Conservation (phyloP, 495 filamentous ascomycete genomes). For the Penicillium roqueforti region DNA sequence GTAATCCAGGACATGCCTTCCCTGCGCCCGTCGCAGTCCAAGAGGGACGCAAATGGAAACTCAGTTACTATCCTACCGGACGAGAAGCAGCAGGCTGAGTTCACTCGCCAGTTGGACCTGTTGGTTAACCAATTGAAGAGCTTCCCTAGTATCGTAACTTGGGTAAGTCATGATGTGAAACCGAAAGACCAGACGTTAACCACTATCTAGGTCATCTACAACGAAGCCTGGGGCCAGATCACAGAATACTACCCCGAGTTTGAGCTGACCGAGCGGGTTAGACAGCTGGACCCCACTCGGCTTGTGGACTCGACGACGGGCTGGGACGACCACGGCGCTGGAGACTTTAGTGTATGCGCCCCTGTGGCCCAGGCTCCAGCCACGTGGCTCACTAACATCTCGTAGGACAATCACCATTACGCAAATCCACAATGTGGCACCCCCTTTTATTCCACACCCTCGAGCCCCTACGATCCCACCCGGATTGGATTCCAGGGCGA, state of each 20-base stretch:
- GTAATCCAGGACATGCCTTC: constrained; percentile 69
- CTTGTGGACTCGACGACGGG: constrained; percentile 57
- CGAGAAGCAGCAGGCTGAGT: constrained; percentile 53
- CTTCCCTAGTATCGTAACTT: constrained; percentile 55
- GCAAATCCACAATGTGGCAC: constrained; percentile 66
- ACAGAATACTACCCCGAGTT: constrained; percentile 49
- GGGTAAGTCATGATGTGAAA: constrained; percentile 27
- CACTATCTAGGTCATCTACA: constrained; percentile 56
- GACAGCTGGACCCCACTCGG: constrained; percentile 55
- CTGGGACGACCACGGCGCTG: constrained; percentile 59
- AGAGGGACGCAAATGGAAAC: not conserved
- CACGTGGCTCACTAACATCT: constrained; percentile 1
- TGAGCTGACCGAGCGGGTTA: constrained; percentile 48
- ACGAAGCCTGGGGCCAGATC: constrained; percentile 67
- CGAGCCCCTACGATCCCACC: constrained; percentile 52
- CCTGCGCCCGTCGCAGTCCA: constrained; percentile 34
- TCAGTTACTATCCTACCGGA: constrained; percentile 35
- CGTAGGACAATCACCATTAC: constrained; percentile 66
- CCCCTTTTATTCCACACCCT: constrained; percentile 54
- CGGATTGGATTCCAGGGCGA: constrained; percentile 66
- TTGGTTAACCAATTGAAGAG: constrained; percentile 58
- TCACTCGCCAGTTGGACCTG: constrained; percentile 57
- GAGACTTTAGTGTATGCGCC: constrained; percentile 47
- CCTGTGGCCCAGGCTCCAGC: not conserved
- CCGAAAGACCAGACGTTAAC: not conserved